Evolutionary conservation across 1,139 yeast species (phyloP).

Genomic region (Scheffersomyces segobiensis): DNA sequence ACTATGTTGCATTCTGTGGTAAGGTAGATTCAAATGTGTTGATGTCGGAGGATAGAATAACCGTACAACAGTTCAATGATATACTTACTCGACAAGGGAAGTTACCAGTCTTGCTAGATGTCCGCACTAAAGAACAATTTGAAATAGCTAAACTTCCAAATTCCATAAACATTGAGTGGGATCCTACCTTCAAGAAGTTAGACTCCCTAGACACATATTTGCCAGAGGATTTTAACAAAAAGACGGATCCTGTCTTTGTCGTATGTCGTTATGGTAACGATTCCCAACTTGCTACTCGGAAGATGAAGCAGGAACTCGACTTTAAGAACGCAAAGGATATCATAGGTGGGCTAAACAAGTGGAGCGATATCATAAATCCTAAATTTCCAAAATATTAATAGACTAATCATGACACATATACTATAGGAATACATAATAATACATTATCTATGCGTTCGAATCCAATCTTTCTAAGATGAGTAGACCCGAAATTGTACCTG

Average conservation of each 20-base stretch:
- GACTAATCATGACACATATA: constrained; percentile 1
- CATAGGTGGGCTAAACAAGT: constrained; percentile 72
- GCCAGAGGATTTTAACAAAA: constrained; percentile 24
- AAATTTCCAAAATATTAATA: constrained; percentile 65
- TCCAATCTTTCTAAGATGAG: constrained; percentile 61
- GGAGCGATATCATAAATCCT: constrained; percentile 65
- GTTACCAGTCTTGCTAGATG: constrained; percentile 59
- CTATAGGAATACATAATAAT: constrained; percentile 4
- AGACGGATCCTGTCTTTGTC: constrained; percentile 35
- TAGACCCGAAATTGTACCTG: constrained; percentile 68
- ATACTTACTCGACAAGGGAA: constrained; percentile 7
- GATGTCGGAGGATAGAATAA: constrained; percentile 41
- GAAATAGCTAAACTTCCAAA: constrained; percentile 61
- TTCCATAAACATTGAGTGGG: constrained; percentile 67
- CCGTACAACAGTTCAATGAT: constrained; percentile 44
- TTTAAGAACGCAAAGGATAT: constrained; percentile 61
- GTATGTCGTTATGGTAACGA: constrained; percentile 92
- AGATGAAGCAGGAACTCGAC: constrained; percentile 52
- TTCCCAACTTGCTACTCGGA: constrained; percentile 73
- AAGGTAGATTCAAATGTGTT: constrained; percentile 49
- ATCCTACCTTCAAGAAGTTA: constrained; percentile 39
- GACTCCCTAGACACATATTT: constrained; percentile 24
- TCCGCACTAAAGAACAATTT: constrained; percentile 78
- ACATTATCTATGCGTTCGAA: constrained; percentile 14
- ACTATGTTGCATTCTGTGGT: constrained; percentile 81